Evolutionary conservation across 345 rosid genomes (phyloP), one percentile per base, ranked within the genome.

Genomic region (Punica granatum): DNA sequence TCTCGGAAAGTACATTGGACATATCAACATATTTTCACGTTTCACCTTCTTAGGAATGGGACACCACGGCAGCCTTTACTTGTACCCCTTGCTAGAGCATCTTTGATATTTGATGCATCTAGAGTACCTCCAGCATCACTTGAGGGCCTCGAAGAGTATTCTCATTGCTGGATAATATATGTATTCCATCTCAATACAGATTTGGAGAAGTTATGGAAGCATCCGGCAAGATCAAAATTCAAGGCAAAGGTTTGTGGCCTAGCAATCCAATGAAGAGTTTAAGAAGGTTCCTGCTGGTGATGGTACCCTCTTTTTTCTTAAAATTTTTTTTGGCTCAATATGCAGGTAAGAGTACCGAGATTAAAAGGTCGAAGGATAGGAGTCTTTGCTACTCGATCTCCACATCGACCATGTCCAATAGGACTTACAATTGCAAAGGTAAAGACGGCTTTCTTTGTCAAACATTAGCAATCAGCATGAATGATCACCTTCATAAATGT

Each of bases 351-450:
- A 83, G 98, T 90, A 71, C 97, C 97, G n/a, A 84, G 88, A 80
- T 67, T 93, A 69, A 87, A 87, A 69, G 98, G 98, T 18, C 84
- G 73, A 63, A 86, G 80, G 77, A 80, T 81, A 73, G 98, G 97
- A 77, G 92, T 89, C 72, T 86, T 93, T 77, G 92, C 96, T 70
- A 93, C 98, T 41, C 76, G 94, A 64, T 83, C 97, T 65, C 97
- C 97, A 48, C 97, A 93, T 83, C 85, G 96, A 44, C 97, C 88
- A 28, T 88, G 97, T 70, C 98, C 98, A 36, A 86, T 93, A 46
- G 96, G 97, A 5, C 94, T 93, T 49, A 90, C 97, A 13, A 92
- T 87, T 75, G 98, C 96, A 59, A 90, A 89, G 96, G 97, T 93
- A 69, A 63, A 62, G 60, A 73, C 42, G 36, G 31, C 11, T 43